phyloP scores from a whole-genome alignment of 306 rosid species.

The Datisca glomerata region DNA sequence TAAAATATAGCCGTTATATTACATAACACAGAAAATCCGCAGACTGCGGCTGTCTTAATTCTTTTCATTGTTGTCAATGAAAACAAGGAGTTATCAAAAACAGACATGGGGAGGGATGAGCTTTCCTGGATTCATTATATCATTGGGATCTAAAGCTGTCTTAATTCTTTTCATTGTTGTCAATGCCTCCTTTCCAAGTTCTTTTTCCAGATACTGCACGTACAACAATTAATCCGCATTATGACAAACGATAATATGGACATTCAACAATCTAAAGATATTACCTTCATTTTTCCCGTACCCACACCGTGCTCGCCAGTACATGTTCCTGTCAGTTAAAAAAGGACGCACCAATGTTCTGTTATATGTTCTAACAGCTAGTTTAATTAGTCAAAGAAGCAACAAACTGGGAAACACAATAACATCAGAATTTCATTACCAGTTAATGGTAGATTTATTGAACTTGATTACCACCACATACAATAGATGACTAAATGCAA shows the following conservation, averaged over 20 bases:
- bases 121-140: conserved; percentile 92
- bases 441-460: too few species aligned
- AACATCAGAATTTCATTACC: too few species aligned
- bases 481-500: too few species aligned
- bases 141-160: conserved; percentile 73
- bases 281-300: conserved; percentile 95
- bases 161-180: conserved; percentile 82
- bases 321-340: conserved; percentile 65
- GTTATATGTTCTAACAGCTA: background rate
- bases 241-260: background rate
- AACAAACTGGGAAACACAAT: background rate
- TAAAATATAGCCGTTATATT: too few species aligned
- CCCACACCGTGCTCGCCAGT: conserved; percentile 97
- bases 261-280: background rate
- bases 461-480: too few species aligned
- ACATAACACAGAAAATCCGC: too few species aligned
- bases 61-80: background rate
- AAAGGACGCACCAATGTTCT: conserved; percentile 16
- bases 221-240: background rate
- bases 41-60: too few species aligned
- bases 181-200: conserved; percentile 75
- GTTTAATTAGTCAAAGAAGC: background rate
- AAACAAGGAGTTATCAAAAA: conserved; percentile 28
- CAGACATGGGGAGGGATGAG: conserved; percentile 90
- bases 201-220: conserved; percentile 77